These are phyloP conservation scores for Ceratobasidium sp. DNA, from an alignment of 1,284 basidiomycete species.

Conservation along the genomic window DNA sequence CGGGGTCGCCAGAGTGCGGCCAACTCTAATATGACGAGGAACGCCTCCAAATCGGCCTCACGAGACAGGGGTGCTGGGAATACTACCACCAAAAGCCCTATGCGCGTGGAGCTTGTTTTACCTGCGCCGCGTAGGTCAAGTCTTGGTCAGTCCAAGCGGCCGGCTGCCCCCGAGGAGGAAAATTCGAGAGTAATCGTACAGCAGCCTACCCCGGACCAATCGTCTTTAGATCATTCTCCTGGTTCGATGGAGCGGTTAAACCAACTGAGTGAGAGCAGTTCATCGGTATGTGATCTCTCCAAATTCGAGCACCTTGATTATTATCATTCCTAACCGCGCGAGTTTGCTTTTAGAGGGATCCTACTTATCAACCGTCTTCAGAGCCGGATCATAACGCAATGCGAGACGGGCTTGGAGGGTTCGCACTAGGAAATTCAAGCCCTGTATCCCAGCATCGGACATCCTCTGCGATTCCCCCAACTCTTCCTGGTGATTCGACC, in stretches of 20 bases:
- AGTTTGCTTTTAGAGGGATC: background rate
- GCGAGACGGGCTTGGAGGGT: background rate
- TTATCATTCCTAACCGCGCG: background rate
- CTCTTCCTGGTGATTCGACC: background rate
- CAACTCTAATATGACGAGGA: background rate
- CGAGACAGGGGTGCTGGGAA: background rate
- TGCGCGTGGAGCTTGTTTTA: constrained; percentile 14
- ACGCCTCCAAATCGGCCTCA: background rate
- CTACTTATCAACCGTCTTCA: background rate
- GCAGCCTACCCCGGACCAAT: constrained; percentile 24
- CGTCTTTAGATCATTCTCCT: constrained; percentile 24
- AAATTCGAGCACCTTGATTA: too few species aligned
- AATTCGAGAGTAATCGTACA: background rate
- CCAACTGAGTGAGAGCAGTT: background rate
- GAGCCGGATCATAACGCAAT: background rate
- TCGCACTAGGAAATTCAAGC: background rate
- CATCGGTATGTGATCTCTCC: background rate
- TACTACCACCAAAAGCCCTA: background rate
- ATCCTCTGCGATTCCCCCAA: background rate
- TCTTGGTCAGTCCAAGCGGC: too few species aligned
- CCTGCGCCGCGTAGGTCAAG: background rate
- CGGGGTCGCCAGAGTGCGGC: background rate
- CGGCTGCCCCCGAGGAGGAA: background rate
- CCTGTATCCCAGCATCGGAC: background rate
- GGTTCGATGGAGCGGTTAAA: background rate